Percentiles rank a stretch among this genome's conserved stretches.
Conservation (phyloP, 495 filamentous ascomycete species). For the Aspergillus wentii region DNA sequence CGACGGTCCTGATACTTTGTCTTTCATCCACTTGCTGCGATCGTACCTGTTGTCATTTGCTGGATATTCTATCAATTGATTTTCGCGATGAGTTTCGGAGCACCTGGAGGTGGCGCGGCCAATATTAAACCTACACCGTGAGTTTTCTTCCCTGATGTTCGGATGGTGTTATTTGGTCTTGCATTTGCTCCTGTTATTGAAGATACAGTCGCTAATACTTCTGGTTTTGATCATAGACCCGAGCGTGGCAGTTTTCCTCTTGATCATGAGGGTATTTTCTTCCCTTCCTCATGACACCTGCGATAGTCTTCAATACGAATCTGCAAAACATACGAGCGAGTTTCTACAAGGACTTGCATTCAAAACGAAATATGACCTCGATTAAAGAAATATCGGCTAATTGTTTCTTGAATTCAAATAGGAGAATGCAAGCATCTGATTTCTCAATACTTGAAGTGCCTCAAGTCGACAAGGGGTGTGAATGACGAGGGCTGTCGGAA, state of each 20-base stretch:
- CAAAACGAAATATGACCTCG: no score
- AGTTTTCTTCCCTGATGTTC: conserved; percentile 33
- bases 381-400: conserved; percentile 48
- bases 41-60: conserved; percentile 1
- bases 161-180: no score
- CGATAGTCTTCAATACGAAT: no score
- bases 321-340: no score
- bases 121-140: conserved; percentile 74
- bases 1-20: background rate
- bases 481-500: conserved; percentile 82
- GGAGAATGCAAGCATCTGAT: conserved; percentile 93
- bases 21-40: background rate
- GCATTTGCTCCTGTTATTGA: no score
- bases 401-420: conserved; percentile 76
- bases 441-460: conserved; percentile 73
- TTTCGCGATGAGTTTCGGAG: conserved; percentile 59
- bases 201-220: no score
- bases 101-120: conserved; percentile 66
- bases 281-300: no score
- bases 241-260: conserved; percentile 95
- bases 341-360: no score
- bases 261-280: conserved; percentile 75
- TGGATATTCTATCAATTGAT: conserved; percentile 3
- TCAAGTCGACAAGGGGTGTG: conserved; percentile 72
- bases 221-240: conserved; percentile 67